Evolutionary conservation across 805 yeast genomes (phyloP).

Genomic region (Yamadazyma takamatsuzukensis): DNA sequence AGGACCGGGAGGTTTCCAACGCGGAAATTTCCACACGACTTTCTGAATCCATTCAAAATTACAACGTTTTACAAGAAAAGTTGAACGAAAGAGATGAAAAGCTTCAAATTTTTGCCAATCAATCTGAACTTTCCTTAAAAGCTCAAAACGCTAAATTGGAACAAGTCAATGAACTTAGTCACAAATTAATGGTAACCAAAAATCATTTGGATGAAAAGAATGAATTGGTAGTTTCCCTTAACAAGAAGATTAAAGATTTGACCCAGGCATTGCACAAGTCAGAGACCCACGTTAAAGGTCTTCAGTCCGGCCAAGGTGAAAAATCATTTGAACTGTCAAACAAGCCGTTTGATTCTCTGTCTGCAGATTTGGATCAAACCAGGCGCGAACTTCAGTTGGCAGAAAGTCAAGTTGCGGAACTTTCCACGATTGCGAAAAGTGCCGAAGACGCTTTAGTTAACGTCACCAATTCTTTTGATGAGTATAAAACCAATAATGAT

Average conservation of each 20-base stretch:
- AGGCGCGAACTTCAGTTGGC: conserved; percentile 50
- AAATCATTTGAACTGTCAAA: too few species aligned
- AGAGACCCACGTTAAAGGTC: conserved; percentile 13
- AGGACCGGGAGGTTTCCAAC: conserved; percentile 56
- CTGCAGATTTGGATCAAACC: conserved; percentile 10
- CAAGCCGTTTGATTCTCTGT: conserved; percentile 8
- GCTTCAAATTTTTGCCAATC: conserved; percentile 49
- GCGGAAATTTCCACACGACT: conserved; percentile 49
- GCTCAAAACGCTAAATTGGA: conserved; percentile 51
- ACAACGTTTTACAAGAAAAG: conserved; percentile 42
- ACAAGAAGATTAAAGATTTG: conserved; percentile 26
- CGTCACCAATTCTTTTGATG: conserved; percentile 52
- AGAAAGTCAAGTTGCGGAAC: conserved; percentile 55
- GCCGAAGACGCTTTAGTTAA: conserved; percentile 62
- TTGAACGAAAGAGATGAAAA: conserved; percentile 53
- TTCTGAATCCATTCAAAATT: conserved; percentile 44
- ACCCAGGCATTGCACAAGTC: conserved; percentile 20
- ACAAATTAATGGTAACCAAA: conserved; percentile 40
- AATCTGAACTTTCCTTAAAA: conserved; percentile 50
- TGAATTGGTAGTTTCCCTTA: conserved; percentile 34
- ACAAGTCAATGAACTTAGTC: conserved; percentile 53
- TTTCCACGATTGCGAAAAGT: conserved; percentile 58
- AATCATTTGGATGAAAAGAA: conserved; percentile 43
- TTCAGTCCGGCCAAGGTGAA: conserved; percentile 15
- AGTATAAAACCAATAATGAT: conserved; percentile 25